Base-by-base conservation (phyloP, 106 monocot species). In the Posidonia australis region DNA sequence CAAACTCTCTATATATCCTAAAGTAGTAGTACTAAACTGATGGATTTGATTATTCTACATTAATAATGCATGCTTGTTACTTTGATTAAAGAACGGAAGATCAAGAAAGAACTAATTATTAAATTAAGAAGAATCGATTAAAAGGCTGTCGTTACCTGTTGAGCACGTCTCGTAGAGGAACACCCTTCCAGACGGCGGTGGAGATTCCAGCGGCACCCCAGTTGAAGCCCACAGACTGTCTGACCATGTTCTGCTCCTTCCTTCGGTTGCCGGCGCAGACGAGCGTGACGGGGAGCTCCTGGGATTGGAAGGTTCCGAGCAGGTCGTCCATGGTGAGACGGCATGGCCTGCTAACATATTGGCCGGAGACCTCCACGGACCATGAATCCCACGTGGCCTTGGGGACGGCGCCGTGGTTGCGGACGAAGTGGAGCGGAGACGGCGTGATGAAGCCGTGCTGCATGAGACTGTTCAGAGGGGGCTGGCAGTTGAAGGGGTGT, bases 241-340 rank as follows among this genome's bases (percentile, higher is more conserved):
- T 79, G 21, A 84, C 80, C 84, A 96, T 82, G 83, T 90, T 96
- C 74, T 96, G 94, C 74, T 96, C 94, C 74, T 90, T 90, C 64
- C 94, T 83, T 27, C 94, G 77, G 76, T 96, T 96, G 17, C 94
- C 94, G 30, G 90, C 90, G 78, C 94, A 96, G 28, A 78, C 94
- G 24, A 96, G 82, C 5, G 90, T 96, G 26, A 96, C 90, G 46
- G 94, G 94, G 60, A 96, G 63, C 76, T 96, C 84, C 43, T 73
- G 43, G 10, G n/a, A 43, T 1, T 0, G 58, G 62, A 96, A 96
- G 1, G 68, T 71, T 42, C 29, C 18, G 46, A 69, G 72, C 25
- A 96, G 69, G 60, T 82, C 67, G 63, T 90, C 78, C 84, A 96
- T 78, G 72, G 82, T 74, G 76, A 96, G 41, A 36, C 31, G 16